phyloP scores from a whole-genome alignment of 257 asterid species.

The Capsicum baccatum region DNA sequence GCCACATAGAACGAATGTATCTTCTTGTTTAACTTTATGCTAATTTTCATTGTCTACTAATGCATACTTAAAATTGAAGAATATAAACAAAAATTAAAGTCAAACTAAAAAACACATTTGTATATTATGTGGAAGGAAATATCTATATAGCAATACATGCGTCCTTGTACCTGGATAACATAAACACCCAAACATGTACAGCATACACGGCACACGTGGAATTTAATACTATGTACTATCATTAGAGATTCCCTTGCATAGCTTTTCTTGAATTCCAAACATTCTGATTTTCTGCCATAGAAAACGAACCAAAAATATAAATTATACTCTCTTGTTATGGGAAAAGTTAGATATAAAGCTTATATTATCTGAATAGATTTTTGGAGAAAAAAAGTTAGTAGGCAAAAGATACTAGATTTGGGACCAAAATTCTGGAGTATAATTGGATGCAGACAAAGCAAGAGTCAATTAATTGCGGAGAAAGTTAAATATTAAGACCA shows the following conservation, averaged over 20 bases:
- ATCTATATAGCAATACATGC: no score
- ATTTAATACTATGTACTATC: not conserved
- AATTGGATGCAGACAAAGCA: conserved; percentile 30
- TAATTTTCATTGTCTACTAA: no score
- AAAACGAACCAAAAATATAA: not conserved
- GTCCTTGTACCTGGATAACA: no score
- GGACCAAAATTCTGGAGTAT: conserved; percentile 40
- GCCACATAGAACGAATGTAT: no score
- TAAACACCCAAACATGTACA: no score
- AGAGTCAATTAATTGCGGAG: conserved; percentile 34
- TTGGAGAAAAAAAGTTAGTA: conserved; percentile 18
- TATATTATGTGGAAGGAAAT: no score
- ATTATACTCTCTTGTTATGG: not conserved
- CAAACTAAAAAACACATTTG: no score
- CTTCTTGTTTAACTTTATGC: no score
- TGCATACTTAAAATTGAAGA: no score
- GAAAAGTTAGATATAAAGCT: not conserved
- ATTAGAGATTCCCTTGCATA: conserved; percentile 20
- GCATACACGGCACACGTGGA: no score
- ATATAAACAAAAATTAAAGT: no score
- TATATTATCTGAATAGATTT: not conserved
- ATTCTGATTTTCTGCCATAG: conserved; percentile 3
- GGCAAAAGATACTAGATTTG: conserved; percentile 16
- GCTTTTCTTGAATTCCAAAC: conserved; percentile 8
- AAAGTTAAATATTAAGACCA: conserved; percentile 39